Evolutionary conservation across 23 red algal genomes (phyloP), one percentile per base, ranked within the genome.

Genomic region (Chondrus crispus): DNA sequence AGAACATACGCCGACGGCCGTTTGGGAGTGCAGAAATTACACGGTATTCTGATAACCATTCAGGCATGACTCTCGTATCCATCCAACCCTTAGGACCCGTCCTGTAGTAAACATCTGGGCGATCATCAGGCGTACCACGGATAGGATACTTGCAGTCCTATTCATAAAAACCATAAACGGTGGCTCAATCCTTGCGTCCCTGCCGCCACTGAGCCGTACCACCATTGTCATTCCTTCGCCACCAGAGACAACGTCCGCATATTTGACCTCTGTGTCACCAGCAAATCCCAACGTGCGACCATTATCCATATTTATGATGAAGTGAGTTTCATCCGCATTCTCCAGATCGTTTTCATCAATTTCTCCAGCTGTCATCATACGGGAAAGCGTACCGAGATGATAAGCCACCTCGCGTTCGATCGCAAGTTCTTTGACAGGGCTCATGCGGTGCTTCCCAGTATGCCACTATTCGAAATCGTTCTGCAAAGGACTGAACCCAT

Each of bases 271-370:
- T 4, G 19, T 5, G 11, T 62, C 72, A 2, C 87, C 87, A 44
- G 16, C 35, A 32, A 81, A 80, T 62, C 75, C 75, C 16, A 91
- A 30, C 14, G 87, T 91, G 0, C 68, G 58, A 0, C 75, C 47
- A 22, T 80, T 66, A 45, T 91, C 87, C 1, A 81, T 37, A 43
- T 91, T 81, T 11, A 91, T 71, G 14, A 81, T 2, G 28, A 91
- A 91, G 37, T 70, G 52, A 2, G 87, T 91, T 44, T 91, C 87
- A 53, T 91, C 49, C 3, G 75, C 75, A 48, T 91, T 91, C 54
- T 69, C 45, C 2, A 81, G 46, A 29, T 49, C 18, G n/a, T 91
- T 26, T 82, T 91, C 87, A 20, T 91, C 50, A 3, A 91, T 35
- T 0, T 81, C 73, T 71, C 54, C 54, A n/a, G 4, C 3, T 8